Evolutionary conservation across 805 yeast genomes (phyloP).

Genomic region (Maudiozyma serrabonitensis): DNA sequence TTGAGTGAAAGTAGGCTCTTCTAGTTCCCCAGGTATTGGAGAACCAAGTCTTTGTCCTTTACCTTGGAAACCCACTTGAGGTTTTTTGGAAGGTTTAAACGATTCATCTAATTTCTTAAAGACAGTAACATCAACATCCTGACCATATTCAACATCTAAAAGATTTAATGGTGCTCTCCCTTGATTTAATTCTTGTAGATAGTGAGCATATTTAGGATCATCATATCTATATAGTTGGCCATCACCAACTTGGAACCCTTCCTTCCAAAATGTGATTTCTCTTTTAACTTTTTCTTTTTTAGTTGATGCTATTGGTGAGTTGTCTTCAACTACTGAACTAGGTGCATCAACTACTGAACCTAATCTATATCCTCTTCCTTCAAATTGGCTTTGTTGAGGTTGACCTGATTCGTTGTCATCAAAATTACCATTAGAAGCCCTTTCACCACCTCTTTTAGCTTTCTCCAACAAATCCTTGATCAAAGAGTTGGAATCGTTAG

Average conservation of each 20-base stretch:
- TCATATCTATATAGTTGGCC: constrained; percentile 81
- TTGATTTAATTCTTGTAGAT: constrained; percentile 68
- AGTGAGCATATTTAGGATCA: constrained; percentile 78
- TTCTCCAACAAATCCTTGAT: constrained; percentile 53
- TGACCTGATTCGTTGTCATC: constrained; percentile 11
- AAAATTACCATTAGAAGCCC: constrained; percentile 26
- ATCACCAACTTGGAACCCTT: constrained; percentile 92
- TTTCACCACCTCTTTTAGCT: constrained; percentile 54
- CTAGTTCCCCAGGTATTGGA: constrained; percentile 67
- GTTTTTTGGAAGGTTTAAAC: constrained; percentile 56
- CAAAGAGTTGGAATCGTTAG: constrained; percentile 39
- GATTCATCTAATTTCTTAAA: constrained; percentile 72
- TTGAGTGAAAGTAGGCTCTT: constrained; percentile 4
- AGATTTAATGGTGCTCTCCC: constrained; percentile 88
- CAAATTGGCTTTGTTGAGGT: constrained; percentile 18
- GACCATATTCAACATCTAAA: constrained; percentile 77
- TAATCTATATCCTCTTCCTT: constrained; percentile 34
- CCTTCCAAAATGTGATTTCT: constrained; percentile 89
- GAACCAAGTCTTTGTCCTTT: constrained; percentile 81
- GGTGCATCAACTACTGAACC: constrained; percentile 30
- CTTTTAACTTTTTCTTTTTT: constrained; percentile 49
- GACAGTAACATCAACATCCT: constrained; percentile 89
- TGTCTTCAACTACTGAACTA: constrained; percentile 30
- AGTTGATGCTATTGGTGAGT: constrained; percentile 20
- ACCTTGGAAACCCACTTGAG: constrained; percentile 64